phyloP scores from a whole-genome alignment of 257 asterid species.

The Penstemon barbatus region DNA sequence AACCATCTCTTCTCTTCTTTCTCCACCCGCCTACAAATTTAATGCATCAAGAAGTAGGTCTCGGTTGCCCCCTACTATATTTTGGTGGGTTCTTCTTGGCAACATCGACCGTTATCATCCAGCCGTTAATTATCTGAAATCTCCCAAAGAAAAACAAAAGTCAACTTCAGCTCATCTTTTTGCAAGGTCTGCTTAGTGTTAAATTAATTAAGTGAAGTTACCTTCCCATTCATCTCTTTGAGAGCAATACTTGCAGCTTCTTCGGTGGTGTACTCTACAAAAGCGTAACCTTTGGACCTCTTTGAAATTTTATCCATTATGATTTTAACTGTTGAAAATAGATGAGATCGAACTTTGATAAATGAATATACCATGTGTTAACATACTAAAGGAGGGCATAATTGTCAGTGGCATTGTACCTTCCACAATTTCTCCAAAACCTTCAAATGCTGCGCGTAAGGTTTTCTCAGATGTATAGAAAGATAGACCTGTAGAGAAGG shows the following conservation, averaged over 20 bases:
- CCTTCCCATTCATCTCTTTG: constrained; percentile 95
- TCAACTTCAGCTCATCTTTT: constrained; percentile 14
- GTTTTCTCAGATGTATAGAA: constrained; percentile 95
- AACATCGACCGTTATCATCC: constrained; percentile 97
- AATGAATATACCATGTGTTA: constrained; percentile 5
- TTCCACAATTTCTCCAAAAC: constrained; percentile 80
- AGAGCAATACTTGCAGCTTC: constrained; percentile 85
- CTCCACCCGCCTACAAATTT: background rate
- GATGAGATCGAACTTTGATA: constrained; percentile 8
- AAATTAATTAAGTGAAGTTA: constrained; percentile 29
- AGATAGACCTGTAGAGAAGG: constrained; percentile 65
- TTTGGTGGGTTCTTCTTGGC: constrained; percentile 74
- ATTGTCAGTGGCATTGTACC: constrained; percentile 38
- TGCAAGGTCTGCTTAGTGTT: background rate
- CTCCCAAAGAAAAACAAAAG: background rate
- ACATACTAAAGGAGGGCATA: background rate
- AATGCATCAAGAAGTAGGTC: constrained; percentile 40
- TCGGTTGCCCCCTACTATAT: constrained; percentile 50
- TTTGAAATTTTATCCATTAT: constrained; percentile 97
- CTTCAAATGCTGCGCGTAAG: constrained; percentile 81
- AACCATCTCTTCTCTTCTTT: too few species aligned
- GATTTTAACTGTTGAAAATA: constrained; percentile 64
- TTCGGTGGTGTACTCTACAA: constrained; percentile 83
- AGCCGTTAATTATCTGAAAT: constrained; percentile 90
- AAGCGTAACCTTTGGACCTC: constrained; percentile 94